A percentile compares a stretch with the other conserved stretches of the same genome.
Conservation (phyloP, 2,329 filamentous ascomycete genomes). For the Huntiella bhutanensis region DNA sequence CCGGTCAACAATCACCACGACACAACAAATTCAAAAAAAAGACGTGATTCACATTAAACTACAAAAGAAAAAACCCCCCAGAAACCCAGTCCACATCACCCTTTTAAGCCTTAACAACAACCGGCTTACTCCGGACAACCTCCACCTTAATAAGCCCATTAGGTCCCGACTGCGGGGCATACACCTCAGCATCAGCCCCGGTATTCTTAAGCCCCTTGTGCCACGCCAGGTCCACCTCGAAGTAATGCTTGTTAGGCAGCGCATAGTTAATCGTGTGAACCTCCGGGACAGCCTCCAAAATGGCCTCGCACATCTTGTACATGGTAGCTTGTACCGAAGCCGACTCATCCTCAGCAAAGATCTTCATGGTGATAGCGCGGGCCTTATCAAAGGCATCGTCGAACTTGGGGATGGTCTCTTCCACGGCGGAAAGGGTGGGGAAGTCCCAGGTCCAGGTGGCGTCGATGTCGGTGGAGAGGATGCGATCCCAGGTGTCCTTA, state of each 20-base stretch:
- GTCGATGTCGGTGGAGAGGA: slow-evolving; percentile 85
- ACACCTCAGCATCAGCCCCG: slow-evolving; percentile 87
- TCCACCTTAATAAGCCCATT: slow-evolving; percentile 94
- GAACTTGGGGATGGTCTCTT: slow-evolving; percentile 45
- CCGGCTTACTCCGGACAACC: slow-evolving; percentile 36
- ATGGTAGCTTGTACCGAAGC: slow-evolving; percentile 92
- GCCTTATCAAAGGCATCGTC: slow-evolving; percentile 61
- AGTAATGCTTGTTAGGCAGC: slow-evolving; percentile 97
- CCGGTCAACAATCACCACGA: neutral
- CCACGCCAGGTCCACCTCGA: slow-evolving; percentile 96
- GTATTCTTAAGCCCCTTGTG: slow-evolving; percentile 91
- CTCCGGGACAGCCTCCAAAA: slow-evolving; percentile 55
- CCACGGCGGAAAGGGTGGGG: slow-evolving; percentile 44
- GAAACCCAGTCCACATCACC: neutral
- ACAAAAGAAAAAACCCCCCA: neutral
- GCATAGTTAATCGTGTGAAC: slow-evolving; percentile 60
- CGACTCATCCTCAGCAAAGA: slow-evolving; percentile 76
- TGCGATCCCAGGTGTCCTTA: slow-evolving; percentile 80
- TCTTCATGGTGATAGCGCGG: slow-evolving; percentile 72
- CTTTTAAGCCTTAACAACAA: slow-evolving; percentile 8
- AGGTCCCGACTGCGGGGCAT: slow-evolving; percentile 77
- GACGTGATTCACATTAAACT: neutral
- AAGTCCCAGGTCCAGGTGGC: slow-evolving; percentile 79
- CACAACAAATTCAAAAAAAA: neutral
- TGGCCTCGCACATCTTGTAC: slow-evolving; percentile 94